A percentile compares a stretch with the other conserved stretches of the same genome.
phyloP scores from a whole-genome alignment of 768 basidiomycete genomes.

The Boletus sp. region DNA sequence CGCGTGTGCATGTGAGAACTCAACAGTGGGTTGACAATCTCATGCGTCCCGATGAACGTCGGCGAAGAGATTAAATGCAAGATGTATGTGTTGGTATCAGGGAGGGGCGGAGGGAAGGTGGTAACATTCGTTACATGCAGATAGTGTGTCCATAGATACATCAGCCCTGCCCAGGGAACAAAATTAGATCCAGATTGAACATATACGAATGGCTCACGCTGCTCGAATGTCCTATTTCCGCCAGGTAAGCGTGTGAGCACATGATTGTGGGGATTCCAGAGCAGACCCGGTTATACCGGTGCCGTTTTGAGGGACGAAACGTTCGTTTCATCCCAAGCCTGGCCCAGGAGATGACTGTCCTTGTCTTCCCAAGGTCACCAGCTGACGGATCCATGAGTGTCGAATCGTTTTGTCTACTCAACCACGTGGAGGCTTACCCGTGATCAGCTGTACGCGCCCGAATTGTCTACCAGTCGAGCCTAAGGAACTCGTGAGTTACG shows the following conservation, averaged over 20 bases:
- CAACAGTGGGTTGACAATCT: neutral
- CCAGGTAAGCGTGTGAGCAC: constrained; percentile 4
- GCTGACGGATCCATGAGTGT: neutral
- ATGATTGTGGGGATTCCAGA: neutral
- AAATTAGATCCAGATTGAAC: neutral
- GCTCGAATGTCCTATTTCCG: constrained; percentile 8
- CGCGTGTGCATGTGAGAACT: constrained; percentile 3
- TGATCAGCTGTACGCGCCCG: neutral
- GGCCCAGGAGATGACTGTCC: neutral
- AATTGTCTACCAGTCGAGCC: neutral
- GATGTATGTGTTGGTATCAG: neutral
- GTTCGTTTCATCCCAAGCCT: constrained; percentile 14
- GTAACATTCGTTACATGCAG: neutral
- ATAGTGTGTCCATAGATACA: neutral
- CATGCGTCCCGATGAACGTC: neutral
- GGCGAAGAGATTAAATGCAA: neutral
- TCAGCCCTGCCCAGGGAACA: neutral
- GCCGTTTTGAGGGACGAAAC: constrained; percentile 13
- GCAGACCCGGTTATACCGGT: neutral
- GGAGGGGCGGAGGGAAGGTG: neutral
- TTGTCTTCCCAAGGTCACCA: neutral
- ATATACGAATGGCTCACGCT: neutral
- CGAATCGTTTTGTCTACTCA: neutral
- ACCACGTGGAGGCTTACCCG: neutral
- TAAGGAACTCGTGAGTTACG: neutral